Evolutionary conservation across 2,329 filamentous ascomycete genomes (phyloP).

Genomic region (Cladosporium sphaerospermum): DNA sequence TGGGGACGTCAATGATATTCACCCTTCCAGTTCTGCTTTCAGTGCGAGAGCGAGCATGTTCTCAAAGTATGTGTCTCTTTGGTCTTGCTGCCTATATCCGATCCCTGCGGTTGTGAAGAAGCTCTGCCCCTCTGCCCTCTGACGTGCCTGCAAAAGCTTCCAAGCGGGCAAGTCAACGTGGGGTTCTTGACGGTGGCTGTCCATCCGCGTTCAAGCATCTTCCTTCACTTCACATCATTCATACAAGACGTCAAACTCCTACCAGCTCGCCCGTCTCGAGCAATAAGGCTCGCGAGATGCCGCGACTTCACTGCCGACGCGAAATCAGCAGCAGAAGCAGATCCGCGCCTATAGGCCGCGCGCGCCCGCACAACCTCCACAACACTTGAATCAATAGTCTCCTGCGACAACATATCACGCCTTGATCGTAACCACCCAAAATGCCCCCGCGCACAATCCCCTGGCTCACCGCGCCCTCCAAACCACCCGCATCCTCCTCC

Average conservation of each 20-base stretch:
- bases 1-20: slow-evolving; percentile 21
- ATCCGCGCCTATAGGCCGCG: slow-evolving; percentile 16
- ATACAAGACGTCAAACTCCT: neutral
- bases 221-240: neutral
- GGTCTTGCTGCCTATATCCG: too few species aligned
- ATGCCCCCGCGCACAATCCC: slow-evolving; percentile 30
- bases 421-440: neutral
- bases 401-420: neutral
- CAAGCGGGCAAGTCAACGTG: neutral
- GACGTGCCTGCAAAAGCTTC: slow-evolving; percentile 7
- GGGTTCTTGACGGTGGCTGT: neutral
- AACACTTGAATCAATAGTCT: slow-evolving; percentile 15
- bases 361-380: slow-evolving; percentile 5
- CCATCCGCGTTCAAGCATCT: neutral
- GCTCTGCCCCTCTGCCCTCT: neutral
- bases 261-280: too few species aligned
- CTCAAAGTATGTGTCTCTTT: too few species aligned
- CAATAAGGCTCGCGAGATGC: slow-evolving; percentile 5
- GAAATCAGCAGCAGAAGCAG: neutral
- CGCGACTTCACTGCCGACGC: neutral
- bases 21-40: slow-evolving; percentile 66
- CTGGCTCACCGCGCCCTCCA: slow-evolving; percentile 24
- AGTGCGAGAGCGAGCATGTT: slow-evolving; percentile 63
- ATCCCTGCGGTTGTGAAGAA: too few species aligned
- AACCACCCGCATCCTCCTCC: slow-evolving; percentile 12